Conservation (phyloP, 371 early-diverging fungal species). For the Batkoa obscura region DNA sequence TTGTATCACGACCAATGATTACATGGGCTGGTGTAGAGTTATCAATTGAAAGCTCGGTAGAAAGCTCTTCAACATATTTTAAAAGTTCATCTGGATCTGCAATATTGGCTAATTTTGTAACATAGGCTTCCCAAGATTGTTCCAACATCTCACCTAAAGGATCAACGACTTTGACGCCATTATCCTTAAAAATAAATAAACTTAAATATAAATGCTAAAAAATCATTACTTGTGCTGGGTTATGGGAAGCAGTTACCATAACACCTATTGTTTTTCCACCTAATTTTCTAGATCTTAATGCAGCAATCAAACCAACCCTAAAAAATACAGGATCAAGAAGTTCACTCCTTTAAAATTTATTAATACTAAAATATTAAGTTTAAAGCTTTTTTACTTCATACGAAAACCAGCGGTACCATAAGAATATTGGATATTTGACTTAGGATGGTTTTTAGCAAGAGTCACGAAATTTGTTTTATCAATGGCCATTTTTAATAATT, state of each 20-base stretch:
- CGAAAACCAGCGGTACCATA: slow-evolving; percentile 98
- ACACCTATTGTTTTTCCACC: slow-evolving; percentile 84
- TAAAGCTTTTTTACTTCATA: slow-evolving; percentile 33
- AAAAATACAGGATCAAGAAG: slow-evolving; percentile 81
- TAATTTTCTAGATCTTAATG: slow-evolving; percentile 72
- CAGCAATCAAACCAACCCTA: slow-evolving; percentile 84
- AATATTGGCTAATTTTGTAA: slow-evolving; percentile 84
- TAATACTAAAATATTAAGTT: neutral
- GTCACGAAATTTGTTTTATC: too few relatives aligned
- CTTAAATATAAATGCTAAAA: neutral
- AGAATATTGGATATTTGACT: slow-evolving; percentile 9
- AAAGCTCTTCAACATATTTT: slow-evolving; percentile 37
- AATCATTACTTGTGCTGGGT: slow-evolving; percentile 61
- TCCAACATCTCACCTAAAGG: slow-evolving; percentile 97
- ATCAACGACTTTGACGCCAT: slow-evolving; percentile 98
- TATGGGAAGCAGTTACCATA: slow-evolving; percentile 99
- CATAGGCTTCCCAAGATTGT: slow-evolving; percentile 89
- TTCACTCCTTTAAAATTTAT: slow-evolving; percentile 30
- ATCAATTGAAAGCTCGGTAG: slow-evolving; percentile 48
- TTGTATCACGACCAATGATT: slow-evolving; percentile 80
- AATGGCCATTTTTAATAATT: too few relatives aligned
- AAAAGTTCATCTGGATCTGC: slow-evolving; percentile 42
- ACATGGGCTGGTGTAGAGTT: slow-evolving; percentile 39
- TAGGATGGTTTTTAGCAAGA: too few relatives aligned
- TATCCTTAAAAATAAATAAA: slow-evolving; percentile 45